Evolutionary conservation across 176 grass and related monocot genomes (phyloP), one percentile per base, ranked within the genome.

Genomic region (Triticum turgidum): DNA sequence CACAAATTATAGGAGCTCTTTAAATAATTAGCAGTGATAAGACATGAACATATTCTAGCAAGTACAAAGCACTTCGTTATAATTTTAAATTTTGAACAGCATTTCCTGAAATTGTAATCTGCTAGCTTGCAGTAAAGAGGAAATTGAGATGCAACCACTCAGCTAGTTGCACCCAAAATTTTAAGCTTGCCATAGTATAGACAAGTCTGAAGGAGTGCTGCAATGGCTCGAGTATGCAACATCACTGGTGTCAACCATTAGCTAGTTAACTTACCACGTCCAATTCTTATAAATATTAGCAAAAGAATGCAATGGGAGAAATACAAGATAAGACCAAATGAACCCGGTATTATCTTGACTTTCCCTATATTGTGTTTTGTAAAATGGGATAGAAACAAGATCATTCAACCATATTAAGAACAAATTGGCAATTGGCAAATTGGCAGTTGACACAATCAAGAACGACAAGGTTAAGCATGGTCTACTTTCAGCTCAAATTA

Each of bases 391-490:
- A 49, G 5, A 67, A 59, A 84, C 35, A n/a, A 73, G 49, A 66
- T 49, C 25, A 76, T 17, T 68, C 0, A 2, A 71, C 5, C 29
- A 82, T 30, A 47, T 81, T 27, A 27, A 27, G 25, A 27, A 27
- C 25, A 27, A 27, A 27, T 27, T 27, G 25, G 25, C 25, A 27
- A 27, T 27, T 27, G 52, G 7, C 54, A 89, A 74, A 66, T 8
- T 42, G 38, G 39, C 6, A 86, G 79, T 18, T 39, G 82, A 52
- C 52, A 25, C 13, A 59, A 58, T 64, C 33, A 67, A 64, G 49
- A 73, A 86, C 58, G 35, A 44, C 10, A 78, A 89, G 59, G 83
- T 82, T 73, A 86, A 84, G 20, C 39, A 80, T 35, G 79, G 44
- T 38, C 5, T 25, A 61, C 33, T 84, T 91, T 91, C 68, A 52